Conservation (phyloP, 2,329 filamentous ascomycete species). For the Aspergillus fumigatiaffinis region DNA sequence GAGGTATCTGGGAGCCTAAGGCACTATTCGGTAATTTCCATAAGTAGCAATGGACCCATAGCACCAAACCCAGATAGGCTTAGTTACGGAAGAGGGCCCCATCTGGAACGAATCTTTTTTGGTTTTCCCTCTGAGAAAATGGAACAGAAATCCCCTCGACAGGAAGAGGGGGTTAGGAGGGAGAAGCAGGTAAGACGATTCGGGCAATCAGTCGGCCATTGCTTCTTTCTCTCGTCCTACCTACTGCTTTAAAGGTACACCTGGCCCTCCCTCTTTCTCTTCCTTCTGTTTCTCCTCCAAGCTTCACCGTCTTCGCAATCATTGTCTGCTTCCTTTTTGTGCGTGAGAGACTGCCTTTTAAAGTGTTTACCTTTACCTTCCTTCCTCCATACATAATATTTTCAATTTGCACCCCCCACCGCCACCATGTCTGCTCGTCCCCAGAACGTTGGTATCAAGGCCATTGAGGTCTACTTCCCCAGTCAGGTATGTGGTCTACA, state of each 20-base stretch:
- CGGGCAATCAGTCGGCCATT: constrained; percentile 2
- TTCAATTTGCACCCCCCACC: constrained; percentile 13
- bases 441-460: constrained; percentile 87
- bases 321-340: not conserved
- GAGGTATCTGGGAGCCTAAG: not conserved
- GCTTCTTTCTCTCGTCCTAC: constrained; percentile 10
- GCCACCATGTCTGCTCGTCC: constrained; percentile 67
- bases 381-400: constrained; percentile 6
- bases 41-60: not conserved
- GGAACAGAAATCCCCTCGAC: not conserved
- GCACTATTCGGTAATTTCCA: not conserved
- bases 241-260: not conserved
- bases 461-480: constrained; percentile 86
- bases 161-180: not conserved
- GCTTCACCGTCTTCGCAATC: not conserved
- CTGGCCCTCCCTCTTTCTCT: constrained; percentile 8
- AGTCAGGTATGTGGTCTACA: constrained; percentile 62
- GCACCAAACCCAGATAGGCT: not conserved
- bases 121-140: not conserved
- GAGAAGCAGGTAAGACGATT: not conserved
- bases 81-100: not conserved
- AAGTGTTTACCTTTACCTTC: constrained; percentile 2
- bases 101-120: not conserved
- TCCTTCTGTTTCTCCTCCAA: constrained; percentile 6
- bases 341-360: not conserved